Conservation (phyloP, 2,329 filamentous ascomycete genomes). For the Ophiostoma quercus region DNA sequence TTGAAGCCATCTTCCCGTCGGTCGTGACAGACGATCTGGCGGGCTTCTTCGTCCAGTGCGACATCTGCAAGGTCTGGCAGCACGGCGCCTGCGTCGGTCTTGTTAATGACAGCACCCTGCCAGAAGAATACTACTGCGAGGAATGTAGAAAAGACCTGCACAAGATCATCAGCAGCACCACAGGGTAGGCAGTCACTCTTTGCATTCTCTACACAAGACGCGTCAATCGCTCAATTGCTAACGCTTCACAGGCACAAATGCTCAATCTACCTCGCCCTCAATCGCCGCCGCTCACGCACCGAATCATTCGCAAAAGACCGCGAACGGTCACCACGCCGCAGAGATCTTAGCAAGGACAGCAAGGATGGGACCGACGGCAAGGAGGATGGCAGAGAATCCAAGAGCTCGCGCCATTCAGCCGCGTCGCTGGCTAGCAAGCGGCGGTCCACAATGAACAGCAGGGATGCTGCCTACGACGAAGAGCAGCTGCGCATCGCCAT, state of each 20-base stretch:
- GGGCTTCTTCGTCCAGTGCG: slow-evolving; percentile 96
- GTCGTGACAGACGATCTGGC: slow-evolving; percentile 77
- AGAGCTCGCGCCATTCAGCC: slow-evolving; percentile 45
- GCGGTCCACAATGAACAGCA: slow-evolving; percentile 94
- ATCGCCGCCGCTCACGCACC: slow-evolving; percentile 55
- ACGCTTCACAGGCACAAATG: slow-evolving; percentile 52
- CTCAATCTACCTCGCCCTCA: slow-evolving; percentile 59
- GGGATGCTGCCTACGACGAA: slow-evolving; percentile 91
- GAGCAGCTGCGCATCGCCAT: slow-evolving; percentile 87
- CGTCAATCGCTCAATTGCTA: background rate
- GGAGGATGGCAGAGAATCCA: slow-evolving; percentile 20
- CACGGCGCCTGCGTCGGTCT: slow-evolving; percentile 97
- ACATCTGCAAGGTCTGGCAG: slow-evolving; percentile 97
- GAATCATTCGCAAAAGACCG: slow-evolving; percentile 61
- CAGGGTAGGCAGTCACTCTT: slow-evolving; percentile 60
- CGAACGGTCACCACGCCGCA: slow-evolving; percentile 49
- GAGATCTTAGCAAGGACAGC: slow-evolving; percentile 49
- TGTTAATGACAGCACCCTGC: slow-evolving; percentile 85
- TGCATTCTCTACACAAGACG: background rate
- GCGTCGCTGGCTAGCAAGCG: slow-evolving; percentile 64
- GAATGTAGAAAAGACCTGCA: slow-evolving; percentile 88
- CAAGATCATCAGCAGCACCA: slow-evolving; percentile 70
- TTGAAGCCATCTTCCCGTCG: slow-evolving; percentile 54
- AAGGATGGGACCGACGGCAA: slow-evolving; percentile 39
- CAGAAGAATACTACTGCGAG: slow-evolving; percentile 97